Conservation (phyloP, 805 yeast genomes). For the Pichia paraexigua region DNA sequence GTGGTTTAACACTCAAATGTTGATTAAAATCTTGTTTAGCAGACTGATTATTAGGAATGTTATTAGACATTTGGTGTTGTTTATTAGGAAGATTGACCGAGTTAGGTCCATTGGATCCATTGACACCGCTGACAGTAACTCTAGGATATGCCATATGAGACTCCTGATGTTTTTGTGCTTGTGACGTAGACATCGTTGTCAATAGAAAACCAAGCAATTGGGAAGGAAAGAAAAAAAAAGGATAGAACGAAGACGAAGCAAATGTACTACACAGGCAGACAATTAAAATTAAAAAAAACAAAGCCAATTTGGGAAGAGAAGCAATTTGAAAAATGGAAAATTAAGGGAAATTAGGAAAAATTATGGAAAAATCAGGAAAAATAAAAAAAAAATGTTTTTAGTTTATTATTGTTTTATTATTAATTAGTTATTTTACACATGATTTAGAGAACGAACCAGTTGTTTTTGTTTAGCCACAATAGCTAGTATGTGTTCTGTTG, state of each 20-base stretch:
- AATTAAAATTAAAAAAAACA: neutral
- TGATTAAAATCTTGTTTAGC: neutral
- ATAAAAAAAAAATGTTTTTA: too few relatives aligned
- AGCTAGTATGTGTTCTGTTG: constrained; percentile 25
- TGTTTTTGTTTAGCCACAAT: constrained; percentile 24
- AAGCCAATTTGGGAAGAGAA: neutral
- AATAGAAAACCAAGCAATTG: neutral
- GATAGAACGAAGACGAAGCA: neutral
- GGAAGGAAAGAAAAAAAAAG: neutral
- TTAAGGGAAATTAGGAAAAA: neutral
- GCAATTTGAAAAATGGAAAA: neutral
- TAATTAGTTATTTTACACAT: neutral
- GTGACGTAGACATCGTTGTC: neutral
- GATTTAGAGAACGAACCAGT: constrained; percentile 29
- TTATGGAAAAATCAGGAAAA: neutral
- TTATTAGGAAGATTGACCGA: neutral
- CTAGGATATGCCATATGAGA: neutral
- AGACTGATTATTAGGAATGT: neutral
- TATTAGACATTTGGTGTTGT: neutral
- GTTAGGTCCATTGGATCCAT: neutral
- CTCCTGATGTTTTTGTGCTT: neutral
- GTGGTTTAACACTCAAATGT: neutral
- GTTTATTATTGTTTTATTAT: too few relatives aligned
- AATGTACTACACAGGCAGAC: neutral
- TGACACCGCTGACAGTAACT: neutral